Base-by-base conservation (phyloP, 2,329 filamentous ascomycete genomes). In the Helminthosporium solani region DNA sequence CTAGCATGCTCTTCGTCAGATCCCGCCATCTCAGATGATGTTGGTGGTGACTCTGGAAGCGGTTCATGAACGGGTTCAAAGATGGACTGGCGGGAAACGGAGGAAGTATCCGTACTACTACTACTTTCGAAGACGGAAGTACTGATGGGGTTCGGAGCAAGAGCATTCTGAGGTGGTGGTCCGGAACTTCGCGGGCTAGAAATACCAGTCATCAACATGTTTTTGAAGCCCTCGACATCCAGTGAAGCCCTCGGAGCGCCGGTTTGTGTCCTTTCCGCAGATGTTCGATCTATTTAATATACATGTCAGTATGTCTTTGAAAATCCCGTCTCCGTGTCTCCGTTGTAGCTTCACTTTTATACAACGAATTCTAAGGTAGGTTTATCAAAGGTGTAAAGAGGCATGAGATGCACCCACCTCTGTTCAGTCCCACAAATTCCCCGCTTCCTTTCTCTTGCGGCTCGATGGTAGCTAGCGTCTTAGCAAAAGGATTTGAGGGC, bases 181-280 rank as follows among this genome's bases (percentile, higher is more conserved):
- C 52, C 56, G 51, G 63, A 53, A 46, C 44, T 49, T 25, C 61
- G 56, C 51, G 62, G 68, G 50, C 64, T 78, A 28, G 80, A 65
- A 58, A 83, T 81, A 16, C 88, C 88, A 0, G 87, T 94, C 72
- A 94, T 76, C 38, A 94, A 77, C 50, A 94, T 71, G 48, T 85
- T 79, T 61, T 84, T 85, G 71, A 94, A 94, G 7, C 87, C 84
- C 62, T 89, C 83, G 1, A 92, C 88, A 62, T 94, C 87, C 52
- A 92, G 70, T 0, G 82, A 77, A 30, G 65, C 66, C 61, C 65
- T 71, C 38, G 57, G 52, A 46, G 53, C 58, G 54, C 57, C 52
- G 50, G 45, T 33, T n/a, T 50, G 36, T 42, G 49, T 39, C 45
- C 58, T 59, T 50, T 64, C 58, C 56, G 62, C 35, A 38, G 49